Evolutionary conservation across 768 basidiomycete species (phyloP).

Genomic region (Leucosporidium yakuticum): DNA sequence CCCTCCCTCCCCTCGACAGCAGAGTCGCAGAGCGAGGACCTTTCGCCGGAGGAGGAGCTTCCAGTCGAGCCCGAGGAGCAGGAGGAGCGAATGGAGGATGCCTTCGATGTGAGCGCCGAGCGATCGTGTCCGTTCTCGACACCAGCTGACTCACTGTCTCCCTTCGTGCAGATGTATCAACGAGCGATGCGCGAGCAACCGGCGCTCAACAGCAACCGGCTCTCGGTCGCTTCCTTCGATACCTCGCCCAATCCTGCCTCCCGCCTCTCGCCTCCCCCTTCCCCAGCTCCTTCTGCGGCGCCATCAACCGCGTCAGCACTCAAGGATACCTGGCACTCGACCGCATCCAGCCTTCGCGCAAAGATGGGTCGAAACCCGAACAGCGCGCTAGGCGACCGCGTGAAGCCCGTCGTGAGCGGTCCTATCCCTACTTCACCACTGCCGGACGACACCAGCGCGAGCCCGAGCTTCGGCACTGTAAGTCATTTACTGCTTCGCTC

Average conservation of each 20-base stretch:
- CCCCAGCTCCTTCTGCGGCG: slow-evolving; percentile 3
- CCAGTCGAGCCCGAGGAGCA: not conserved
- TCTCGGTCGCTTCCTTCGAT: not conserved
- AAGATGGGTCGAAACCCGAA: not conserved
- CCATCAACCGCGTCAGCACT: not conserved
- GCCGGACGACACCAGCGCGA: not conserved
- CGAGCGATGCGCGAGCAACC: slow-evolving; percentile 26
- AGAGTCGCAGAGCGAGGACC: too few species aligned
- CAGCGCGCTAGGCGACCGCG: not conserved
- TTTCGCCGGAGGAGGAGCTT: not conserved
- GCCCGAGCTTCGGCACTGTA: slow-evolving; percentile 16
- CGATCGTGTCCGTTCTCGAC: not conserved
- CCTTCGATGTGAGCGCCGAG: slow-evolving; percentile 21
- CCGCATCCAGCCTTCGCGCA: too few species aligned
- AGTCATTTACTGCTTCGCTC: not conserved
- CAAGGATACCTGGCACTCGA: too few species aligned
- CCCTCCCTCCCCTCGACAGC: not conserved
- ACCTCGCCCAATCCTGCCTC: not conserved
- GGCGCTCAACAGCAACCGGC: not conserved
- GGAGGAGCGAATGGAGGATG: slow-evolving; percentile 34
- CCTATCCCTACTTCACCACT: slow-evolving; percentile 25
- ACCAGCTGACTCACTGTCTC: not conserved
- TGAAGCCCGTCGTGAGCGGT: not conserved
- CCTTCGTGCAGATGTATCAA: slow-evolving; percentile 21
- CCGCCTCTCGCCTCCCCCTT: slow-evolving; percentile 3